Evolutionary conservation across 1,139 yeast species (phyloP), one percentile per base, ranked within the genome.

Genomic region (Ogataea hybrid): DNA sequence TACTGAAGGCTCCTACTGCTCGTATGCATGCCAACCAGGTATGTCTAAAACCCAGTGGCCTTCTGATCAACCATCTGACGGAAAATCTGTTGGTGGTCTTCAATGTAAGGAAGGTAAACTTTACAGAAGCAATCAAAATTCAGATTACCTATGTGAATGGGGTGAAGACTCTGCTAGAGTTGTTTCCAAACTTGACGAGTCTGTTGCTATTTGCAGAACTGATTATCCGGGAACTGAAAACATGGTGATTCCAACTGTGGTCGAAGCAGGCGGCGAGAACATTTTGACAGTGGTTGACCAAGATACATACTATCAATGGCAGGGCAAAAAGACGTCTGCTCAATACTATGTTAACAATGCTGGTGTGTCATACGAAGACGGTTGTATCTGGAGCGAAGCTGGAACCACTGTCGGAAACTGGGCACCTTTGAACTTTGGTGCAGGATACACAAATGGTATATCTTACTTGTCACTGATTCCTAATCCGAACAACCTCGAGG

Each of bases 31-130:
- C 69, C 90, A 84, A 68, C 78, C 92, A 44, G 94, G 94, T 77
- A 84, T 84, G 92, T 84, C 92, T 57, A 84, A 84, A 73, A 84
- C 92, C 46, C 94, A 84, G 70, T 84, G 89, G 89, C 94, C 94
- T 45, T 66, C 78, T 25, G 53, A 63, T 23, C 94, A 84, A 68
- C 92, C 92, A 45, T 52, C 79, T 36, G 74, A 68, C 61, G 94
- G 94, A 69, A 80, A 81, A 51, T 82, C 92, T 37, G 79, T 84
- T 49, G 94, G 94, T 69, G 94, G 94, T 54, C 73, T 84, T 59
- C 64, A 67, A 56, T 84, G 94, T 74, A 70, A 80, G 61, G 48
- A 42, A 39, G 92, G 92, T 52, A 74, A 72, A 65, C 73, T 84
- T 56, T 81, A 83, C 79, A 79, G 74, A 67, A 65, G 87, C 42